Percentiles rank a stretch among this genome's conserved stretches.
These are phyloP conservation scores for Endoconidiophora polonica DNA, from an alignment of 2,329 filamentous ascomycete genomes.

Conservation along the genomic window DNA sequence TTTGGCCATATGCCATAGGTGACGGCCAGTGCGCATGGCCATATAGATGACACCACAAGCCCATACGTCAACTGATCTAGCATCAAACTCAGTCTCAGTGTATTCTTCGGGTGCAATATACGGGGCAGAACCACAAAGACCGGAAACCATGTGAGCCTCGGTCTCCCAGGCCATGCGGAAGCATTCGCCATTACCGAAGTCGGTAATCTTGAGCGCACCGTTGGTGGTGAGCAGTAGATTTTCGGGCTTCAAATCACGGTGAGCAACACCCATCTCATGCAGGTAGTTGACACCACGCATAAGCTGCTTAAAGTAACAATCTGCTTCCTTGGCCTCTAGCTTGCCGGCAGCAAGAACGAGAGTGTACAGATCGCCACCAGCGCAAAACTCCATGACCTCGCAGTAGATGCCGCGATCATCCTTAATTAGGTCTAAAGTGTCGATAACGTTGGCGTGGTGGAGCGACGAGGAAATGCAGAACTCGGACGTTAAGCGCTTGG, in stretches of 20 bases:
- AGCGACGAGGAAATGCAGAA: slow-evolving; percentile 97
- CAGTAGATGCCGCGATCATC: slow-evolving; percentile 96
- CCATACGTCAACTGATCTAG: slow-evolving; percentile 95
- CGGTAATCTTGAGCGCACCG: slow-evolving; percentile 89
- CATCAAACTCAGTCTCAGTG: slow-evolving; percentile 86
- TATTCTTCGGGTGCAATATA: slow-evolving; percentile 98
- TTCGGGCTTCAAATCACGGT: slow-evolving; percentile 91
- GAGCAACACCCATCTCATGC: slow-evolving; percentile 97
- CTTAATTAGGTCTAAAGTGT: slow-evolving; percentile 86
- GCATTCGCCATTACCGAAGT: slow-evolving; percentile 97
- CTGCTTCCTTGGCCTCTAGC: slow-evolving; percentile 79
- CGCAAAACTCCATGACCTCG: slow-evolving; percentile 98
- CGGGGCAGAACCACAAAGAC: slow-evolving; percentile 86
- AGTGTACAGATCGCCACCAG: slow-evolving; percentile 88
- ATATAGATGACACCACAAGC: slow-evolving; percentile 98
- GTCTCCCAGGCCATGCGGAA: slow-evolving; percentile 99
- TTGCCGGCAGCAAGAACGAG: slow-evolving; percentile 81
- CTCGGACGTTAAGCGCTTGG: slow-evolving; percentile 89
- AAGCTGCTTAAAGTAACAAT: slow-evolving; percentile 98
- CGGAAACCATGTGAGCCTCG: slow-evolving; percentile 94
- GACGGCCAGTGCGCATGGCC: slow-evolving; percentile 93
- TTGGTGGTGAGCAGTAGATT: slow-evolving; percentile 87
- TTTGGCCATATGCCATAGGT: slow-evolving; percentile 92
- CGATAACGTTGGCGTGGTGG: slow-evolving; percentile 93
- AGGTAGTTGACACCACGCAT: slow-evolving; percentile 99